Conservation (phyloP, 2,329 filamentous ascomycete genomes). For the Aspergillus costaricaensis region DNA sequence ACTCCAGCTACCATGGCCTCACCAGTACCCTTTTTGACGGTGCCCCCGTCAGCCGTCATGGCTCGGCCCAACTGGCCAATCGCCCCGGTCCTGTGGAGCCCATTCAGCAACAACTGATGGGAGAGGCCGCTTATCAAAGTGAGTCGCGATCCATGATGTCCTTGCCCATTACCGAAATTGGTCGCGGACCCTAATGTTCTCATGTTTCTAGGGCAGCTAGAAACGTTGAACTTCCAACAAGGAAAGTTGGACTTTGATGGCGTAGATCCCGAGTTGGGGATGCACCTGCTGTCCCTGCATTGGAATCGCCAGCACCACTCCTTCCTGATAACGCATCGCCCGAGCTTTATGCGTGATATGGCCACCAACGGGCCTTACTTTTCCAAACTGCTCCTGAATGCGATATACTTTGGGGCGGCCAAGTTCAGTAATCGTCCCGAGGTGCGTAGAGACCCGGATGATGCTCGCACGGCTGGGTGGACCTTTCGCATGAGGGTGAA, state of each 20-base stretch:
- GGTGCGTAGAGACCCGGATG: constrained; percentile 48
- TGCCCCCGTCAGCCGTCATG: no score
- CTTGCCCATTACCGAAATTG: no score
- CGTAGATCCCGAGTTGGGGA: constrained; percentile 54
- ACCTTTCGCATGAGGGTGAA: constrained; percentile 50
- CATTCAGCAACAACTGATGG: no score
- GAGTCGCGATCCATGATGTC: no score
- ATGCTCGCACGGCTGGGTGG: constrained; percentile 54
- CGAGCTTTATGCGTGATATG: constrained; percentile 18
- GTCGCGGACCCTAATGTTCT: no score
- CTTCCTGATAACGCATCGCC: constrained; percentile 40
- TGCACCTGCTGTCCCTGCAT: constrained; percentile 55
- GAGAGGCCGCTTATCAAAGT: no score
- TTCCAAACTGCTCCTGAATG: constrained; percentile 55
- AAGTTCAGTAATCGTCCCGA: constrained; percentile 52
- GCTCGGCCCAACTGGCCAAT: no score
- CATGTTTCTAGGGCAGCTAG: constrained; percentile 49
- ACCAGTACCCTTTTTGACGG: not conserved
- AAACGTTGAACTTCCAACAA: constrained; percentile 50
- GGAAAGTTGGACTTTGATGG: constrained; percentile 56
- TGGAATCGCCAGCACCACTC: constrained; percentile 58
- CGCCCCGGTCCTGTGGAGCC: no score
- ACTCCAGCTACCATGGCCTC: constrained; percentile 18
- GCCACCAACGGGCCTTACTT: constrained; percentile 49
- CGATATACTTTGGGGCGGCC: constrained; percentile 50